These are phyloP conservation scores for Lasiodiplodia gonubiensis DNA, from an alignment of 2,329 filamentous ascomycete genomes.

Conservation along the genomic window DNA sequence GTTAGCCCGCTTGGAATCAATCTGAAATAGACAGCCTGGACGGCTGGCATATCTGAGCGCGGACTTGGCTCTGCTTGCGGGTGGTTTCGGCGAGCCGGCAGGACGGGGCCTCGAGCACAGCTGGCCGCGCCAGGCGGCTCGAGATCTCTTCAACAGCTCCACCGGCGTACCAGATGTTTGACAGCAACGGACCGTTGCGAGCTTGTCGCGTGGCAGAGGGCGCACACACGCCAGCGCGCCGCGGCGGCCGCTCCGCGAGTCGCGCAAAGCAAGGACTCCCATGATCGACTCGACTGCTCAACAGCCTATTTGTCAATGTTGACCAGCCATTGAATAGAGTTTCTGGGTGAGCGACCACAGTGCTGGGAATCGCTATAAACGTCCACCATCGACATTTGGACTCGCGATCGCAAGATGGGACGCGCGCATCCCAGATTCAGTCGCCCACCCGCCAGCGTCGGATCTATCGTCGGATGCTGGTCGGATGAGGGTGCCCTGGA, in stretches of 20 bases:
- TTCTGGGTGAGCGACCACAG: conserved; percentile 20
- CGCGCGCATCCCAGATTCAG: conserved; percentile 11
- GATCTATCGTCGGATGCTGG: conserved; percentile 4
- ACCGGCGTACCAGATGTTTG: conserved; percentile 14
- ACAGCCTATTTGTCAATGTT: conserved; percentile 23
- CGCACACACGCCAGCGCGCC: conserved; percentile 10
- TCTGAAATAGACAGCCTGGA: conserved; percentile 5
- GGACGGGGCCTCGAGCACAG: neutral
- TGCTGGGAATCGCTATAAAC: conserved; percentile 20
- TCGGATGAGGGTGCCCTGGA: conserved; percentile 1
- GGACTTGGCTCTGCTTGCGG: conserved; percentile 18
- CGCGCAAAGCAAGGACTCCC: conserved; percentile 26
- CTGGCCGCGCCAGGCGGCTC: conserved; percentile 5
- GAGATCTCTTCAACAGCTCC: conserved; percentile 12
- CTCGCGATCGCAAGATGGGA: conserved; percentile 18
- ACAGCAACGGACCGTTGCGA: conserved; percentile 25
- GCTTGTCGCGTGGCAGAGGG: conserved; percentile 25
- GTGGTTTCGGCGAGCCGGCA: conserved; percentile 17
- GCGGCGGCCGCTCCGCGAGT: conserved; percentile 17
- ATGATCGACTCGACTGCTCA: conserved; percentile 27
- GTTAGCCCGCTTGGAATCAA: conserved; percentile 16
- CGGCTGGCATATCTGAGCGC: neutral
- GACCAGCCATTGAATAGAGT: conserved; percentile 14
- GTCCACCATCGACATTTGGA: conserved; percentile 9
- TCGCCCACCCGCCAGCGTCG: neutral